phyloP scores from a whole-genome alignment of 305 asterid species.

The Plantago rigida region DNA sequence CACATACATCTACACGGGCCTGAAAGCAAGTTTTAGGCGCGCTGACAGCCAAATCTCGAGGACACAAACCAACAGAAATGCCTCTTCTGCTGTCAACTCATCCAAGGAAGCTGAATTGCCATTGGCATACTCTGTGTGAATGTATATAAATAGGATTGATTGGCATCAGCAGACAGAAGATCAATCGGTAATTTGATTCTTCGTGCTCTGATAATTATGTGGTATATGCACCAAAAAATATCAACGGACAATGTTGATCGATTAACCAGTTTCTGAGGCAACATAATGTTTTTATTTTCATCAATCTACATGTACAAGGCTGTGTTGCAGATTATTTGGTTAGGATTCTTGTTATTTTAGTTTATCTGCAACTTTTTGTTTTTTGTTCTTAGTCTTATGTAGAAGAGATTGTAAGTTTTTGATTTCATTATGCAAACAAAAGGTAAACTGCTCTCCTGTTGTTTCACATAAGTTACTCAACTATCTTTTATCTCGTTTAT shows the following conservation, averaged over 20 bases:
- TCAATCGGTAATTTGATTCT: conserved; percentile 7
- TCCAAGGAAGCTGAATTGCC: conserved; percentile 57
- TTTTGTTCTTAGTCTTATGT: neutral
- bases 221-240: conserved; percentile 22
- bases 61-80: conserved; percentile 19
- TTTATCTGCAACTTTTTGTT: neutral
- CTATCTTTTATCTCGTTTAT: neutral
- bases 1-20: conserved; percentile 40
- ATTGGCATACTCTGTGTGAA: conserved; percentile 36
- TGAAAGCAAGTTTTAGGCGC: conserved; percentile 32
- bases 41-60: conserved; percentile 12
- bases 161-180: neutral
- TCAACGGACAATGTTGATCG: conserved; percentile 15
- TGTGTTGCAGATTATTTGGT: neutral
- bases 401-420: neutral
- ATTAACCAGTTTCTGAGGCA: conserved; percentile 4
- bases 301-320: neutral
- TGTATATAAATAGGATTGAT: neutral
- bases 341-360: conserved; percentile 8
- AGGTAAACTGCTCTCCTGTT: neutral
- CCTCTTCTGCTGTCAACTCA: conserved; percentile 29
- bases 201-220: conserved; percentile 10
- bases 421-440: neutral
- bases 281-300: neutral
- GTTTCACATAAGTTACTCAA: neutral